These are phyloP conservation scores for Trypanosoma caninum DNA, from an alignment of 208 protist genomes.

Conservation along the genomic window DNA sequence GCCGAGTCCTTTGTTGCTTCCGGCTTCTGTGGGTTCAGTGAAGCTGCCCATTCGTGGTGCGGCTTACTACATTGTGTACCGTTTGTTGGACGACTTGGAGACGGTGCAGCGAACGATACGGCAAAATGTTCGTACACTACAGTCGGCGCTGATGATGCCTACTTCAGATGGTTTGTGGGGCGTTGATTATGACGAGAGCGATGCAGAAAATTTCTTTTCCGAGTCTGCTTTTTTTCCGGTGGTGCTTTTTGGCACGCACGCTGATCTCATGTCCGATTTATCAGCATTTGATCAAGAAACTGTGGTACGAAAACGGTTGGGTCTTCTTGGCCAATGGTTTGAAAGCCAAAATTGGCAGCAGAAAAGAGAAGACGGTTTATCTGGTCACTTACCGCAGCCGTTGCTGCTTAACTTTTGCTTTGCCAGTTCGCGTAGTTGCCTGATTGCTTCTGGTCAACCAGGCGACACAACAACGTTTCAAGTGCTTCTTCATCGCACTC, in stretches of 20 bases:
- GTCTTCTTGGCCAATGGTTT: conserved; percentile 12
- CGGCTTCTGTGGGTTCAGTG: conserved; percentile 5
- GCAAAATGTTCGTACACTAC: conserved; percentile 5
- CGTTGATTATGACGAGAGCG: background rate
- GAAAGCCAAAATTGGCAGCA: background rate
- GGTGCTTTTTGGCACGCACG: conserved; percentile 10
- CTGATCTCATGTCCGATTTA: background rate
- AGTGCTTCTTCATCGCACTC: background rate
- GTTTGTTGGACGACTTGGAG: conserved; percentile 2
- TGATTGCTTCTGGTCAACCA: background rate
- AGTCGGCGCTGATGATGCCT: conserved; percentile 1
- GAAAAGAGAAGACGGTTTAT: background rate
- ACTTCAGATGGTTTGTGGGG: conserved; percentile 3
- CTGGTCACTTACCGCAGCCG: background rate
- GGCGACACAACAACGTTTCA: background rate
- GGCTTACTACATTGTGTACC: conserved; percentile 18
- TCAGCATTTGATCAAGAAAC: background rate
- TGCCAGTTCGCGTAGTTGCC: background rate
- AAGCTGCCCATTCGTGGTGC: conserved; percentile 16
- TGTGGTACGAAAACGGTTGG: conserved; percentile 1
- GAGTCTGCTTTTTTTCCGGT: conserved; percentile 1
- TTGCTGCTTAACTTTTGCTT: conserved; percentile 8
- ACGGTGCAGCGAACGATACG: background rate
- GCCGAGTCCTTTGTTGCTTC: conserved; percentile 7
- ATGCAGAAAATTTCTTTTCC: background rate